Conservation (phyloP, 73 alveolate species). For the Stentor coeruleus region DNA sequence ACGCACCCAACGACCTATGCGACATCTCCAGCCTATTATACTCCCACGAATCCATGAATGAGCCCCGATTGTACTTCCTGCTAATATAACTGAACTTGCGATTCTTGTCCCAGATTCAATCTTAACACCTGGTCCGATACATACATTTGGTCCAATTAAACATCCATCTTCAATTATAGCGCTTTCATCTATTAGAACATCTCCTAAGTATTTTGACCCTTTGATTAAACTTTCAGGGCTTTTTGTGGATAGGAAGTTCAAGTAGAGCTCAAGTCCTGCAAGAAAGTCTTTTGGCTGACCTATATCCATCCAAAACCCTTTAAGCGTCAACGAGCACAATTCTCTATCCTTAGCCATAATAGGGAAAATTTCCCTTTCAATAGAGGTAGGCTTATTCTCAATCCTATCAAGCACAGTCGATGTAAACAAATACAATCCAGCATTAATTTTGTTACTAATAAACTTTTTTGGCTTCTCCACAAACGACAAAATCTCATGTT, state of each 20-base stretch:
- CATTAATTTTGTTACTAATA: constrained; percentile 92
- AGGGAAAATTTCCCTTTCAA: constrained; percentile 96
- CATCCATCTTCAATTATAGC: constrained; percentile 75
- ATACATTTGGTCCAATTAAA: constrained; percentile 93
- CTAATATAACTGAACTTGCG: constrained; percentile 60
- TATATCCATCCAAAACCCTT: constrained; percentile 98
- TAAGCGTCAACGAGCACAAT: constrained; percentile 70
- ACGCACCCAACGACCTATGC: constrained; percentile 83
- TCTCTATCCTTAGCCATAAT: constrained; percentile 91
- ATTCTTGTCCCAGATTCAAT: constrained; percentile 73
- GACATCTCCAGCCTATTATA: constrained; percentile 80
- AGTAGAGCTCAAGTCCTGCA: constrained; percentile 64
- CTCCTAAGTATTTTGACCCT: constrained; percentile 51
- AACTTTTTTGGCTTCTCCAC: constrained; percentile 92
- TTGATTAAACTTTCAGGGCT: constrained; percentile 43
- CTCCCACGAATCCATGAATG: constrained; percentile 59
- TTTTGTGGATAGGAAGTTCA: constrained; percentile 50
- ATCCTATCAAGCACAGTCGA: constrained; percentile 82
- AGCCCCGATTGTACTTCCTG: constrained; percentile 51
- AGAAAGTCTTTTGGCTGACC: constrained; percentile 97
- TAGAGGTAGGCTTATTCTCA: constrained; percentile 84
- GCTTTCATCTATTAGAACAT: constrained; percentile 41
- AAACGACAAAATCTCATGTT: constrained; percentile 75
- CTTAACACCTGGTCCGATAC: constrained; percentile 89
- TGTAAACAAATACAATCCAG: constrained; percentile 92